Percentiles rank a stretch among this genome's conserved stretches.
Evolutionary conservation across 2,329 filamentous ascomycete genomes (phyloP).

Genomic region (Pestalotiopsis sp.): DNA sequence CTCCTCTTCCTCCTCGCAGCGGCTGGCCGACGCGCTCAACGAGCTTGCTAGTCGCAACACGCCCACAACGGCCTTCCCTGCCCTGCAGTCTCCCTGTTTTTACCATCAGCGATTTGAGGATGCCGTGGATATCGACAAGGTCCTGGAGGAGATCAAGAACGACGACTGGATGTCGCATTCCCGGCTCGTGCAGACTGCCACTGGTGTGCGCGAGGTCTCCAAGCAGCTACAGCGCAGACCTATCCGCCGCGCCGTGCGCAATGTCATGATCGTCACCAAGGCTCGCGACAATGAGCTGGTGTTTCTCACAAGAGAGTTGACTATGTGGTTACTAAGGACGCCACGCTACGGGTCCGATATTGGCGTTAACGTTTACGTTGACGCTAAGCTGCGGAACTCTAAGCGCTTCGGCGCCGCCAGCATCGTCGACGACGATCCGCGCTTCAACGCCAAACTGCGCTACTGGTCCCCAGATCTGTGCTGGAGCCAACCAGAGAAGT

Average conservation of each 20-base stretch:
- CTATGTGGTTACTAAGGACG: conserved; percentile 85
- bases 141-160: conserved; percentile 89
- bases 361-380: conserved; percentile 98
- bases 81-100: conserved; percentile 91
- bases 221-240: conserved; percentile 92
- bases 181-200: conserved; percentile 91
- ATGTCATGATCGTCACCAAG: conserved; percentile 98
- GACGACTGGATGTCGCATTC: conserved; percentile 93
- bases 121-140: conserved; percentile 90
- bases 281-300: conserved; percentile 94
- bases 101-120: conserved; percentile 98
- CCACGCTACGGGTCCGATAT: conserved; percentile 86
- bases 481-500: conserved; percentile 91
- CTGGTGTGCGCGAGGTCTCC: conserved; percentile 90
- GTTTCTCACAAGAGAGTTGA: conserved; percentile 81
- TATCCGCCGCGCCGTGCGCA: conserved; percentile 87
- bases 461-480: conserved; percentile 98
- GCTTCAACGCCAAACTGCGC: conserved; percentile 81
- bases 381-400: conserved; percentile 86
- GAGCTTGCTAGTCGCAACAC: conserved; percentile 51
- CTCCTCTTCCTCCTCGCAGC: conserved; percentile 56
- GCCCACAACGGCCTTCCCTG: conserved; percentile 58
- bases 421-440: conserved; percentile 72
- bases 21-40: conserved; percentile 64
- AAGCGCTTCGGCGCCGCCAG: conserved; percentile 82